Base-by-base conservation (phyloP, 2,329 filamentous ascomycete genomes). In the Stagonosporopsis chrysanthemi region DNA sequence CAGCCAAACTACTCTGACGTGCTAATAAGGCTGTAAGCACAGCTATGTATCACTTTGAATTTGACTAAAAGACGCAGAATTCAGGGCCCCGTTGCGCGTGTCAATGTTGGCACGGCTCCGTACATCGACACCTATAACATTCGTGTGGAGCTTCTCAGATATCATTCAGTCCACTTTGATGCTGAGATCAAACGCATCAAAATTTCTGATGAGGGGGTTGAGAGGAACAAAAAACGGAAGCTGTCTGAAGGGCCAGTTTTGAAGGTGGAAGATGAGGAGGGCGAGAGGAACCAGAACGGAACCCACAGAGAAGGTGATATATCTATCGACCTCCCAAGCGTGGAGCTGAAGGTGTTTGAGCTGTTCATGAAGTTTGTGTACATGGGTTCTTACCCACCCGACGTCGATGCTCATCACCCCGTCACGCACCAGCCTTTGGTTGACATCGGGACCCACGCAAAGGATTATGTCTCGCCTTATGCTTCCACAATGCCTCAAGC, bases 201-300 rank as follows among this genome's bases (percentile, higher is more conserved):
- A 19, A 19, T 19, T 19, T 19, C 19, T 3, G 2, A 19, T 19
- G 19, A 19, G 19, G 19, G 19, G 19, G 2, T 19, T 19, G 19
- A 19, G 19, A 19, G 19, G 19, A 59, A 33, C 26, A 66, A 63
- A 28, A 67, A 64, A 41, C 61, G 59, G 1, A 64, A 67, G 19
- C 1, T 51, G 5, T 53, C 49, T 1, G 15, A 49, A 6, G n/a
- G 26, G 8, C 28, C 44, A 28, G 26, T 36, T 1, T 38, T 46
- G 7, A 24, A n/a, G 6, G 23, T 19, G 7, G 39, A 51, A 41
- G 38, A 0, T 19, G 19, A 19, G 19, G 19, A 19, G 19, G 19
- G 19, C 19, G 19, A 19, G 19, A 19, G 19, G 19, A 19, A 19
- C 19, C 19, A 19, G 19, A 19, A 19, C 19, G 19, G 19, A 19